Conservation (phyloP, 768 basidiomycete species). For the Boletus speciosus region DNA sequence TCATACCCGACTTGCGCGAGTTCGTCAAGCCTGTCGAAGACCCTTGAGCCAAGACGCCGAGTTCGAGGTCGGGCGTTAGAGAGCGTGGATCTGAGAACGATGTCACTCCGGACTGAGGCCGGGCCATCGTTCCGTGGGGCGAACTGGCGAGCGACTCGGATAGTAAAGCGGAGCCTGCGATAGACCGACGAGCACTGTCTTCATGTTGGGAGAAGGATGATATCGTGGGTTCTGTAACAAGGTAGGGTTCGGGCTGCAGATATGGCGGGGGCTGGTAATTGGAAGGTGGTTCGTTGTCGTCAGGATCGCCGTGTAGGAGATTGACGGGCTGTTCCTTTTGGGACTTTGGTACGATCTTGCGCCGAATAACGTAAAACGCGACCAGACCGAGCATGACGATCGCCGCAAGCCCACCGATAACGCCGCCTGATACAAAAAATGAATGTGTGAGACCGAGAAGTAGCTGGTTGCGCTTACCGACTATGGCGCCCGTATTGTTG, state of each 20-base stretch:
- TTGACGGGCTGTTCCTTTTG: conserved; percentile 62
- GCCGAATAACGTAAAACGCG: conserved; percentile 48
- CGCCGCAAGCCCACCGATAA: conserved; percentile 54
- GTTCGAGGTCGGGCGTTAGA: conserved; percentile 43
- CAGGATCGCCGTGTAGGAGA: conserved; percentile 57
- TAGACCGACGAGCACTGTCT: conserved; percentile 21
- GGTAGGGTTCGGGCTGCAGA: conserved; percentile 74
- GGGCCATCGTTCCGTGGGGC: conserved; percentile 26
- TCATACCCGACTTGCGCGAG: conserved; percentile 37
- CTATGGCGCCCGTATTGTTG: conserved; percentile 47
- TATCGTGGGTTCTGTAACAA: conserved; percentile 59
- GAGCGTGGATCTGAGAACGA: conserved; percentile 39
- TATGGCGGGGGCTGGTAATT: conserved; percentile 60
- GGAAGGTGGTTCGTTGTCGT: conserved; percentile 42
- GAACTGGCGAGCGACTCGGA: conserved; percentile 17
- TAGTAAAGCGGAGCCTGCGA: conserved; percentile 16
- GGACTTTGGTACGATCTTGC: conserved; percentile 38
- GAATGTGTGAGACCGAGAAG: not conserved
- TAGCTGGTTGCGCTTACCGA: conserved; percentile 34
- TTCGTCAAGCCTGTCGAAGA: conserved; percentile 21
- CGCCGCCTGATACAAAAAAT: conserved; percentile 39
- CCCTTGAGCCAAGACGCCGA: conserved; percentile 13
- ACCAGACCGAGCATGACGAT: conserved; percentile 41
- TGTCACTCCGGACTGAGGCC: conserved; percentile 27
- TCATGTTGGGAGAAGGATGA: conserved; percentile 37